Evolutionary conservation across 1,284 basidiomycete species (phyloP), one percentile per base, ranked within the genome.

Genomic region (Ceratobasidium sp.): DNA sequence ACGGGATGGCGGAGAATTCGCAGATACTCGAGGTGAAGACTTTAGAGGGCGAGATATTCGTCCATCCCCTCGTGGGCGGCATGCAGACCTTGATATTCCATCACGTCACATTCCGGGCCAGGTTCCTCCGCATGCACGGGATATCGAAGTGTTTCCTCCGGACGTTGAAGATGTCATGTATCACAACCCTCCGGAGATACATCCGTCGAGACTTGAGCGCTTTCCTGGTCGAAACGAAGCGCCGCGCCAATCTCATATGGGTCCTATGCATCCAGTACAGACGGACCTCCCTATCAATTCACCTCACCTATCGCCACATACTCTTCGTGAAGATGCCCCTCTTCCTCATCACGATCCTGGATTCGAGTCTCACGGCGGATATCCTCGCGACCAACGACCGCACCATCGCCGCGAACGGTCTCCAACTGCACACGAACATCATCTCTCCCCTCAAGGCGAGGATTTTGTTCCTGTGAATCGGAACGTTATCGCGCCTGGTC

Each of bases 331-430:
- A 12, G 63, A 76, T 39, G 39, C 46, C 3, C 26, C 71, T 7
- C 60, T 75, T 5, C 60, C 60, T 23, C 73, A 49, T n/a, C 73
- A 58, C 33, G 73, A 76, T n/a, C 67, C 51, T 23, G 28, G 26
- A 15, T 69, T 69, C 67, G 67, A 69, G 26, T 56, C 53, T n/a
- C 73, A 56, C 9, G 23, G 73, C 20, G 73, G 42, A 40, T 75
- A 61, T 55, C 49, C 49, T 58, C 61, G 61, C 7, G 39, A 51
- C 15, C 61, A 51, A 23, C 61, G 53, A 26, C 28, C 63, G 9
- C 49, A 39, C 20, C 67, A 55, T 40, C 51, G 51, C n/a, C 67
- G 67, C 40, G 73, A 76, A 18, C 51, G 49, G 3, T 58, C 49
- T 20, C 42, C 56, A 20, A 39, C 53, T 28, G 58, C 46, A 33